phyloP scores from a whole-genome alignment of 1,284 basidiomycete genomes.

The Cryptococcus sp. region DNA sequence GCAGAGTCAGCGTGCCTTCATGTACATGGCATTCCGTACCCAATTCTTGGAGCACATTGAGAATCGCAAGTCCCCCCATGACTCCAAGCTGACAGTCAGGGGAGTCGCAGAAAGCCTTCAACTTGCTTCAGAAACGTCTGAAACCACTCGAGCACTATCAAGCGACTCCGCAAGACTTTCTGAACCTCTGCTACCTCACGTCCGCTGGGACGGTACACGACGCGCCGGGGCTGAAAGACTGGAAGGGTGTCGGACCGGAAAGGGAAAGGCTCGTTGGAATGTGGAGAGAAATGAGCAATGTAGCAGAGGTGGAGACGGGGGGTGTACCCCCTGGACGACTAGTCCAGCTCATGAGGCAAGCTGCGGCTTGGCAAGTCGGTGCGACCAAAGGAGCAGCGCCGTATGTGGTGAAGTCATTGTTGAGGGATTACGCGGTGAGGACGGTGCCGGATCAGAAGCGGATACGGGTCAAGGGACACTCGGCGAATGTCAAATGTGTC shows the following conservation, averaged over 20 bases:
- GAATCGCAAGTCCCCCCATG: conserved; percentile 38
- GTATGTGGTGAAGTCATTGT: conserved; percentile 25
- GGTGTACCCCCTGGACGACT: conserved; percentile 48
- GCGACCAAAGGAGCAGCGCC: conserved; percentile 12
- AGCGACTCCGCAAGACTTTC: conserved; percentile 50
- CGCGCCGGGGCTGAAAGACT: conserved; percentile 48
- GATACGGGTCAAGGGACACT: conserved; percentile 41
- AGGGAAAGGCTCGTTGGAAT: conserved; percentile 40
- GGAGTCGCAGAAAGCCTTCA: conserved; percentile 50
- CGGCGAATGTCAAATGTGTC: conserved; percentile 49
- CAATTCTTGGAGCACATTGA: conserved; percentile 51
- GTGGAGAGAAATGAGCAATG: conserved; percentile 45
- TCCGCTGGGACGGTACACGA: conserved; percentile 49
- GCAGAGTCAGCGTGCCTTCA: conserved; percentile 49
- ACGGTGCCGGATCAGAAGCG: conserved; percentile 30
- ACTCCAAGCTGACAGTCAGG: conserved; percentile 12
- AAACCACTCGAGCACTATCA: conserved; percentile 53
- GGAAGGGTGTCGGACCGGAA: conserved; percentile 47
- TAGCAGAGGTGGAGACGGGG: neutral
- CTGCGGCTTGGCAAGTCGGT: conserved; percentile 49
- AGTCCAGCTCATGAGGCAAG: conserved; percentile 47
- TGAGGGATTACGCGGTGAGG: conserved; percentile 38
- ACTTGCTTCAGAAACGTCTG: conserved; percentile 50
- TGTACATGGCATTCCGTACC: conserved; percentile 44
- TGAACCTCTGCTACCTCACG: conserved; percentile 50